Base-by-base conservation (phyloP, 805 yeast genomes). In the Metschnikowia continentalis region DNA sequence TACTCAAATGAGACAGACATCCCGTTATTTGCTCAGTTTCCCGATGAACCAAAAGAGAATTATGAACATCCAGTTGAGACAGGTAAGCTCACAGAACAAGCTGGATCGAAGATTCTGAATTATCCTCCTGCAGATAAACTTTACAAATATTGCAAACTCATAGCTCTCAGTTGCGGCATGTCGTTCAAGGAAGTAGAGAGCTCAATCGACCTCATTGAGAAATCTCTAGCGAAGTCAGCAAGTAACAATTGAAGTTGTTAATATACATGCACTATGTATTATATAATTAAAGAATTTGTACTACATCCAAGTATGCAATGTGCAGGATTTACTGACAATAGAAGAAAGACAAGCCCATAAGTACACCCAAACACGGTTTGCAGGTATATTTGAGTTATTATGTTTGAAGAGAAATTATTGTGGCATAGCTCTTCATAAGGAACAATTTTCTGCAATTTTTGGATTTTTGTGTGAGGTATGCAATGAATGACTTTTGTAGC, bases 131-230 rank as follows among this genome's bases (percentile, higher is more conserved):
- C 65, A 37, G 74, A 71, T 50, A 64, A 63, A 42, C 61, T 72
- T 32, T 63, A 64, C 59, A 74, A 74, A 54, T 74, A 74, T 54
- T 70, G 76, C 54, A 65, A 66, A 52, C 61, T 74, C 49, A 70
- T 74, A 6, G 66, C 77, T 13, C 56, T 69, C 22, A 72, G 77
- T 52, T 74, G 77, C 50, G 78, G 75, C 13, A 70, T 74, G 75
- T 58, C 68, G 40, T 54, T 71, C 48, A 57, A 61, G 35, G 77
- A 74, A 42, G 75, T 72, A 37, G 76, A 74, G 49, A 61, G 60
- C 35, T 66, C 72, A n/a, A 73, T 74, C 45, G 76, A 73, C 52
- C 61, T 70, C 53, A 71, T 74, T 35, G 78, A 74, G 56, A 69
- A 70, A 50, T 68, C 74, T 15, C 66, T 74, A 42, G 52, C 62